Evolutionary conservation across 73 alveolate genomes (phyloP).

Genomic region (Uronychia setigera): DNA sequence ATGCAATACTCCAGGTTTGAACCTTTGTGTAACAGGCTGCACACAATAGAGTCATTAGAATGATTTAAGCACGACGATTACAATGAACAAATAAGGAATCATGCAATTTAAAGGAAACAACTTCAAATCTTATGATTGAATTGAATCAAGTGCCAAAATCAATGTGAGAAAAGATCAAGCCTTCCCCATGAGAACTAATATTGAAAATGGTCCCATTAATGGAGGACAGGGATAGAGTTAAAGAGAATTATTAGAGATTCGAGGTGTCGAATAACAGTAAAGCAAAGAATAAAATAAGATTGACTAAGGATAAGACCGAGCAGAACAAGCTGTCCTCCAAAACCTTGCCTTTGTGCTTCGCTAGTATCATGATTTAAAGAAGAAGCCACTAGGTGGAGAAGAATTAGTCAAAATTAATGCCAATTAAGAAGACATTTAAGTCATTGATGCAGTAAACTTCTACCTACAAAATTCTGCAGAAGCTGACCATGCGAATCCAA

Average conservation of each 20-base stretch:
- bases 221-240: neutral
- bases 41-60: too few species aligned
- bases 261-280: too few species aligned
- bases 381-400: neutral
- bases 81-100: neutral
- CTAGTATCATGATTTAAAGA: neutral
- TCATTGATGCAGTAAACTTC: neutral
- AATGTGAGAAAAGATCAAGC: neutral
- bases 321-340: neutral
- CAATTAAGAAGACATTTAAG: neutral
- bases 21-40: neutral
- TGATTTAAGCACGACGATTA: neutral
- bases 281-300: too few species aligned
- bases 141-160: neutral
- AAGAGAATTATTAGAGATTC: too few species aligned
- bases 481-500: neutral
- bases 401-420: neutral
- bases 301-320: neutral
- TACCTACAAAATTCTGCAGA: neutral
- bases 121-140: neutral
- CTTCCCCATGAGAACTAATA: neutral
- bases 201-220: neutral
- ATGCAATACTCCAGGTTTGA: neutral
- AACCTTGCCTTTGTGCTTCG: neutral
- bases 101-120: neutral